Evolutionary conservation across 768 basidiomycete genomes (phyloP).

Genomic region (Lepiota brunneoincarnata): DNA sequence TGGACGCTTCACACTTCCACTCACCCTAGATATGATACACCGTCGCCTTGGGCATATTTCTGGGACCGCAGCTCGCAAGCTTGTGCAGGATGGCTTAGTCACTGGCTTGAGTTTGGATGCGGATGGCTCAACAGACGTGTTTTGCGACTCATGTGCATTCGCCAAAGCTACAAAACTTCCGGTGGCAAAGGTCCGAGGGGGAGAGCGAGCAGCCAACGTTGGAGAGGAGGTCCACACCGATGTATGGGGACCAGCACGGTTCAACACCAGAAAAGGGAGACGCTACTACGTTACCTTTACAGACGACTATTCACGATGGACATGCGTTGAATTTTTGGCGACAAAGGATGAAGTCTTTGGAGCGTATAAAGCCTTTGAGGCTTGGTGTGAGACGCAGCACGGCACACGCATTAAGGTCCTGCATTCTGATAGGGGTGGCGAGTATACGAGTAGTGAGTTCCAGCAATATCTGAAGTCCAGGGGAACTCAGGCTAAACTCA

Average conservation of each 20-base stretch:
- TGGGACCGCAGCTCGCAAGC: background rate
- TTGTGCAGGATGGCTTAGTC: conserved; percentile 27
- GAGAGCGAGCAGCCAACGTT: conserved; percentile 19
- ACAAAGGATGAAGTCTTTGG: conserved; percentile 17
- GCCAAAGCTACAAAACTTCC: conserved; percentile 34
- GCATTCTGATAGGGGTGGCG: no score
- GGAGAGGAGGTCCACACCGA: conserved; percentile 27
- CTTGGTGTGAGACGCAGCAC: no score
- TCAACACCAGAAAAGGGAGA: conserved; percentile 15
- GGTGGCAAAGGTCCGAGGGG: conserved; percentile 21
- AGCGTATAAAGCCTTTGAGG: conserved; percentile 24
- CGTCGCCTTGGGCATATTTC: background rate
- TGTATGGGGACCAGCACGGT: conserved; percentile 35
- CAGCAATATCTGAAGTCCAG: no score
- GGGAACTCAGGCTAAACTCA: no score
- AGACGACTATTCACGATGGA: conserved; percentile 30
- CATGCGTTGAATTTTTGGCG: conserved; percentile 17
- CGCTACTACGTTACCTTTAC: conserved; percentile 29
- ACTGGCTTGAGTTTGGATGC: conserved; percentile 25
- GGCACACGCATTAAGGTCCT: no score
- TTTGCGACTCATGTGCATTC: conserved; percentile 2
- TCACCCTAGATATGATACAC: conserved; percentile 2
- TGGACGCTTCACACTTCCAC: no score
- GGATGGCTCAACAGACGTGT: conserved; percentile 13
- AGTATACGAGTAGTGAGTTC: no score